phyloP scores from a whole-genome alignment of 345 rosid genomes.

The Lenwebbia sp. region DNA sequence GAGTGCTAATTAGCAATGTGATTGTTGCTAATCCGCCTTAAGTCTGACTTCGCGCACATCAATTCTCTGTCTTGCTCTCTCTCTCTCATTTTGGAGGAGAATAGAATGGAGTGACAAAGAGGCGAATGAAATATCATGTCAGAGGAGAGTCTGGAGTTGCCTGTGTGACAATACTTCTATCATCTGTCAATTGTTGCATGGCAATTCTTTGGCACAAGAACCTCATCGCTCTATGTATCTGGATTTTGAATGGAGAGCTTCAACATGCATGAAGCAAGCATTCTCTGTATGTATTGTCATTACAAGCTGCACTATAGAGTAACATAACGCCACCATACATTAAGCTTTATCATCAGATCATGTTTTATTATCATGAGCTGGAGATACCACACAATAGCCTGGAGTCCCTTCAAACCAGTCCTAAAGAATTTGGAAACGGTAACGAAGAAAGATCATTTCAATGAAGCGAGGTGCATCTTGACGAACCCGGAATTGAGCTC shows the following conservation, averaged over 20 bases:
- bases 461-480: neutral
- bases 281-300: neutral
- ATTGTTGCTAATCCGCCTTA: neutral
- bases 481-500: conserved; percentile 6
- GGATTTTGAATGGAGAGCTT: neutral
- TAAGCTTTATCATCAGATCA: neutral
- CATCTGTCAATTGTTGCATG: neutral
- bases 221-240: neutral
- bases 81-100: neutral
- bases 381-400: neutral
- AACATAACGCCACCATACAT: neutral
- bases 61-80: neutral
- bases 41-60: neutral
- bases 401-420: neutral
- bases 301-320: neutral
- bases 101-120: neutral
- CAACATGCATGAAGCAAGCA: neutral
- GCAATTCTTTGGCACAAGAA: neutral
- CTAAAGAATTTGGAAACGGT: neutral
- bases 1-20: neutral
- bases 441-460: neutral
- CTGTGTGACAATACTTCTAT: neutral
- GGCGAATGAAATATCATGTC: neutral
- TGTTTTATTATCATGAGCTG: neutral
- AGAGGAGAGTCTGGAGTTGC: neutral